Percentiles rank a stretch among this genome's conserved stretches.
Evolutionary conservation across 352 stramenopile genomes (phyloP).

Genomic region (Phytopythium montanum): DNA sequence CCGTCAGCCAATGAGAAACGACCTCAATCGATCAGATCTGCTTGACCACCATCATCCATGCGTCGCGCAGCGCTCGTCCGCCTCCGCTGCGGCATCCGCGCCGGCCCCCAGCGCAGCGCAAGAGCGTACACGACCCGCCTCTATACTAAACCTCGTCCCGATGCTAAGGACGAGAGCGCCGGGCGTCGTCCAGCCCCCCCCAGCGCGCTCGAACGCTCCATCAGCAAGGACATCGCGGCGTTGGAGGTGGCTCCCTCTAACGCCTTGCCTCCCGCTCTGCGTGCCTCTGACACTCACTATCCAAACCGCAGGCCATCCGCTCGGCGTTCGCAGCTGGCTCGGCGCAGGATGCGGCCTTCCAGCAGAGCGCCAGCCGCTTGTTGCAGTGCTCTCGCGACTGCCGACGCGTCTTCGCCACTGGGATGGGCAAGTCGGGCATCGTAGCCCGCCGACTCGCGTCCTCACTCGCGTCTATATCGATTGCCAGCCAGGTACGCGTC

Average conservation of each 20-base stretch:
- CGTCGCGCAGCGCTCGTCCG: neutral
- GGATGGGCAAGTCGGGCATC: conserved; percentile 80
- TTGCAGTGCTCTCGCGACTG: conserved; percentile 42
- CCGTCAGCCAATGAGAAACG: neutral
- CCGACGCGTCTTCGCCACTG: conserved; percentile 56
- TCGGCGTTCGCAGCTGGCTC: conserved; percentile 25
- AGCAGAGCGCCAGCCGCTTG: conserved; percentile 25
- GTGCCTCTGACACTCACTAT: too few relatives aligned
- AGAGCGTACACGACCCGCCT: neutral
- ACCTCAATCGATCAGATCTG: neutral
- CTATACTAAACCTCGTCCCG: neutral
- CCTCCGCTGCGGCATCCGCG: neutral
- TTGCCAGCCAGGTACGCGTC: conserved; percentile 51
- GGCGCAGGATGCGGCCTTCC: conserved; percentile 21
- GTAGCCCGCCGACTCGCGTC: conserved; percentile 68
- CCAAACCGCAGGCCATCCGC: conserved; percentile 33
- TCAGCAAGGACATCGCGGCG: conserved; percentile 26
- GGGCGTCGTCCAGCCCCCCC: neutral
- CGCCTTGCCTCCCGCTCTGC: too few relatives aligned
- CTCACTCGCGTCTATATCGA: conserved; percentile 65
- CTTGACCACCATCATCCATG: neutral
- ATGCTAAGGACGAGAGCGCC: neutral
- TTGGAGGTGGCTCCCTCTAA: conserved; percentile 18
- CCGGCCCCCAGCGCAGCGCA: neutral
- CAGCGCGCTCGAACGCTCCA: conserved; percentile 17